Evolutionary conservation across 1,284 basidiomycete species (phyloP).

Genomic region (Fomitiporia mediterranea): DNA sequence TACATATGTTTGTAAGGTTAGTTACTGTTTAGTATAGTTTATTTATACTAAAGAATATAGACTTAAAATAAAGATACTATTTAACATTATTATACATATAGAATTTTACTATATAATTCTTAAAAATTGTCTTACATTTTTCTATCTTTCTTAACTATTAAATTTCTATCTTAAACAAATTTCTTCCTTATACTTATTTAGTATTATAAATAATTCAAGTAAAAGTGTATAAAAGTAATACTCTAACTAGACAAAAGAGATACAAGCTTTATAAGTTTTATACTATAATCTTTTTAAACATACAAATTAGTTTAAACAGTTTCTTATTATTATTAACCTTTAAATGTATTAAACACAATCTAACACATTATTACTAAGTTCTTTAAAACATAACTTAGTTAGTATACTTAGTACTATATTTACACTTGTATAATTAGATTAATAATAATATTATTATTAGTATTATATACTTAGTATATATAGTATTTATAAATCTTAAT

Average conservation of each 20-base stretch:
- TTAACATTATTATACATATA: conserved; percentile 52
- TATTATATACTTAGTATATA: too few species aligned
- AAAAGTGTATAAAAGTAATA: conserved; percentile 58
- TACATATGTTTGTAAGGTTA: conserved; percentile 64
- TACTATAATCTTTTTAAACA: conserved; percentile 65
- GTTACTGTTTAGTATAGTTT: conserved; percentile 69
- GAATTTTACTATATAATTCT: conserved; percentile 53
- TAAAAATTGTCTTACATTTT: conserved; percentile 53
- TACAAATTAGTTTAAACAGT: conserved; percentile 55
- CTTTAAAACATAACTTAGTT: conserved; percentile 21
- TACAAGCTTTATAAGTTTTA: conserved; percentile 61
- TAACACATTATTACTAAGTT: conserved; percentile 36
- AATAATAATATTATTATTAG: too few species aligned
- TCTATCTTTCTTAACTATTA: conserved; percentile 61
- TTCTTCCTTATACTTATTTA: conserved; percentile 26
- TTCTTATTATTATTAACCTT: conserved; percentile 50
- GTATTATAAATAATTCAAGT: conserved; percentile 18
- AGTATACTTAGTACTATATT: conserved; percentile 27
- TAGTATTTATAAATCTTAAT: too few species aligned
- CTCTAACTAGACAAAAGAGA: conserved; percentile 72
- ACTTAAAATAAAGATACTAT: conserved; percentile 82
- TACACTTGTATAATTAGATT: too few species aligned
- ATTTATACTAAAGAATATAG: conserved; percentile 64
- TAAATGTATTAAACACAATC: conserved; percentile 33
- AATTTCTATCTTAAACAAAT: conserved; percentile 59